Evolutionary conservation across 495 filamentous ascomycete genomes (phyloP).

Genomic region (Trichoderma erinaceum): DNA sequence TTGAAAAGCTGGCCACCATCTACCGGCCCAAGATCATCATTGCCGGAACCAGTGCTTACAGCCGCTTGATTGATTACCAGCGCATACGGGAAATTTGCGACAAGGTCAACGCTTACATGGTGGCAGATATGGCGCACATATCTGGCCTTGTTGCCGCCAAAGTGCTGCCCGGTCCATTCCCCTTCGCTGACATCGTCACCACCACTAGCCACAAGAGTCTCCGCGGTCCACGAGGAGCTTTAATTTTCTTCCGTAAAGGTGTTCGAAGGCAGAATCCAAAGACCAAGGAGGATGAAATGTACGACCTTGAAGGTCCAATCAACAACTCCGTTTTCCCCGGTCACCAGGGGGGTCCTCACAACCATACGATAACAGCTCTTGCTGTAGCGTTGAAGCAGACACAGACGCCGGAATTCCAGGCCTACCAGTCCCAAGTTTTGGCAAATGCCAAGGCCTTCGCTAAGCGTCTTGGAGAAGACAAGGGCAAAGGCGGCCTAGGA

Average conservation of each 20-base stretch:
- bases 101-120: slow-evolving; percentile 84
- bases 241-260: slow-evolving; percentile 97
- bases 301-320: slow-evolving; percentile 90
- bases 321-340: slow-evolving; percentile 98
- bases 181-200: slow-evolving; percentile 85
- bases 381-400: slow-evolving; percentile 92
- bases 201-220: slow-evolving; percentile 98
- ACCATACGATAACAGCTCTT: slow-evolving; percentile 96
- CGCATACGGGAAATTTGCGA: slow-evolving; percentile 82
- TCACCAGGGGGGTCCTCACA: slow-evolving; percentile 96
- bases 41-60: slow-evolving; percentile 91
- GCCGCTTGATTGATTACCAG: slow-evolving; percentile 85
- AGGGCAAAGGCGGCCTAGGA: slow-evolving; percentile 69
- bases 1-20: slow-evolving; percentile 75
- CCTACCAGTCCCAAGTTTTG: slow-evolving; percentile 84
- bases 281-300: slow-evolving; percentile 74
- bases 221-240: slow-evolving; percentile 86
- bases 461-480: slow-evolving; percentile 61
- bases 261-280: slow-evolving; percentile 77
- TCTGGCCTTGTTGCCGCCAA: slow-evolving; percentile 88
- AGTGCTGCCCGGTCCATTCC: slow-evolving; percentile 85
- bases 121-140: slow-evolving; percentile 98
- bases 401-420: slow-evolving; percentile 76
- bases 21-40: slow-evolving; percentile 96
- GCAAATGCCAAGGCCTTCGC: slow-evolving; percentile 83